Evolutionary conservation across 179 eudicot species (phyloP), one percentile per base, ranked within the genome.

Genomic region (Spinacia oleracea): DNA sequence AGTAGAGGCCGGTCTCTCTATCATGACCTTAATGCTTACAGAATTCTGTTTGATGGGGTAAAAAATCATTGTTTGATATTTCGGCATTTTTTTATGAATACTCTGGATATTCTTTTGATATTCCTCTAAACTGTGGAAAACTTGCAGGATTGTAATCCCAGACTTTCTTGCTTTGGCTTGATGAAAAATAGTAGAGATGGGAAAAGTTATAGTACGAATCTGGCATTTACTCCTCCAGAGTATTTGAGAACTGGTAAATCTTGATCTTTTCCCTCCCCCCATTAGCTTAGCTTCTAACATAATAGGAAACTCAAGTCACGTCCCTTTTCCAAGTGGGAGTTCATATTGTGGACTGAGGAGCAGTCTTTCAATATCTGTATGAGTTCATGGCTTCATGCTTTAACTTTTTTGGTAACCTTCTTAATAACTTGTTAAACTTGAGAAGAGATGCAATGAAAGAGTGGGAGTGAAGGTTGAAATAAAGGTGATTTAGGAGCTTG

Each of bases 171-270:
- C 87, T 93, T 93, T 81, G 98, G 98, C 76, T 85, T 93, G 85
- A 93, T 93, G 98, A 93, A 93, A 88, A 93, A 93, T 66, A 93
- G 98, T 73, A 88, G 98, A 81, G 98, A 93, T 73, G 97, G 98
- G 63, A 93, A 90, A 82, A 93, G 98, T 79, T 93, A 93, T 58
- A 90, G 95, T 81, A 93, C 98, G 63, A 93, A 93, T 83, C 81
- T 93, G 83, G 98, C 97, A 21, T 93, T 93, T 73, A 93, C 98
- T 38, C 98, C 98, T 42, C 98, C 98, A 34, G 97, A 93, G 78
- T 93, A 93, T 83, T 79, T 93, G 77, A 88, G 98, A 78, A 93
- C 98, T 68, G 98, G 98, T 91, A 87, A 55, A 69, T 71, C 7
- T 27, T 67, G 55, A 9, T 25, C 27, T 42, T 73, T 67, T 70